Conservation (phyloP, 2,329 filamentous ascomycete genomes). For the Fusarium subglutinans region DNA sequence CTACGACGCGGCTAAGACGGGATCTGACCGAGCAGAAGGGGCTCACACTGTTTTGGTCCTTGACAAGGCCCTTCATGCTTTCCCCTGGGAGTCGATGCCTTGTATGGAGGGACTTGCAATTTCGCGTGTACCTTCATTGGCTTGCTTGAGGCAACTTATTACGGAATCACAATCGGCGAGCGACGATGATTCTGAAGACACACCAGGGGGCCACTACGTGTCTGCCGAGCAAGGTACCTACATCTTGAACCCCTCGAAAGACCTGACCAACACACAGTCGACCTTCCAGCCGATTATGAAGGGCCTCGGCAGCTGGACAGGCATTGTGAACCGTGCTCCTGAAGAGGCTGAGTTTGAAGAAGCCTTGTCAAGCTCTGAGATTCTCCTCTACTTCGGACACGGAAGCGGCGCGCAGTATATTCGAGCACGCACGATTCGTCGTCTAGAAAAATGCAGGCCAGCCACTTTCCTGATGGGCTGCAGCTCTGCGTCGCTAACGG, state of each 20-base stretch:
- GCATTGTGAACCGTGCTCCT: constrained; percentile 74
- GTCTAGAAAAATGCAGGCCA: constrained; percentile 77
- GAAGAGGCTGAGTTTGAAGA: constrained; percentile 80
- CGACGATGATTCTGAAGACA: constrained; percentile 16
- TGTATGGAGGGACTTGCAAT: constrained; percentile 83
- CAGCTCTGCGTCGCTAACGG: constrained; percentile 79
- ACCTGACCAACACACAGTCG: constrained; percentile 81
- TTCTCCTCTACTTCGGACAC: constrained; percentile 95
- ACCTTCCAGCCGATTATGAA: constrained; percentile 75
- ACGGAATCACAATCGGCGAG: constrained; percentile 54
- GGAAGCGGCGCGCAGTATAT: constrained; percentile 96
- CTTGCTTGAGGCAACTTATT: constrained; percentile 81
- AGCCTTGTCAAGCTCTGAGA: constrained; percentile 71
- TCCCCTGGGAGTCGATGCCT: constrained; percentile 95
- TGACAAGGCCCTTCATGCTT: constrained; percentile 88
- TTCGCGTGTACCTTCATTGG: constrained; percentile 87
- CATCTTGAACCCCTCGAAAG: constrained; percentile 88
- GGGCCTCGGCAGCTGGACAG: constrained; percentile 75
- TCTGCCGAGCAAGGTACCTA: constrained; percentile 70
- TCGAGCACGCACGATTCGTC: constrained; percentile 81
- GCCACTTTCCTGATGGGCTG: constrained; percentile 94
- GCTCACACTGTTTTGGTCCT: constrained; percentile 87
- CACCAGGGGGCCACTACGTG: constrained; percentile 61
- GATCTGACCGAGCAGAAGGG: constrained; percentile 53
- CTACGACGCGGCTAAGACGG: constrained; percentile 62